Conservation (phyloP, 1,284 basidiomycete species). For the Ceratobasidium sp. region DNA sequence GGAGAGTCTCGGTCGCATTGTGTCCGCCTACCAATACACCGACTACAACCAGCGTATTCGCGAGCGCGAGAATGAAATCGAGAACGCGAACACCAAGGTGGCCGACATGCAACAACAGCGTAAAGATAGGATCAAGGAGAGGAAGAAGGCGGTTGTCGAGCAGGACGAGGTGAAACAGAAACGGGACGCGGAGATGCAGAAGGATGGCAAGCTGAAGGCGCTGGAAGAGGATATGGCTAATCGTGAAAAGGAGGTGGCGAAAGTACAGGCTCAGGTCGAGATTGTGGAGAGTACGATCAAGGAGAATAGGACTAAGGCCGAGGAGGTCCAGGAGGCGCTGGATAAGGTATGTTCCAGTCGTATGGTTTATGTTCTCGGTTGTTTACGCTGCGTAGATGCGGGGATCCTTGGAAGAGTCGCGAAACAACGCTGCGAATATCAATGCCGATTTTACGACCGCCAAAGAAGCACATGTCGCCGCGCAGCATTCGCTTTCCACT, state of each 20-base stretch:
- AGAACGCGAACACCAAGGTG: conserved; percentile 51
- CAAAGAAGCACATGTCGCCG: conserved; percentile 79
- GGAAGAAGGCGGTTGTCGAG: conserved; percentile 65
- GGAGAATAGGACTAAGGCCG: conserved; percentile 82
- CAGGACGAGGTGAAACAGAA: conserved; percentile 71
- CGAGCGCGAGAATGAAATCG: conserved; percentile 60
- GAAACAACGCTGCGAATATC: conserved; percentile 71
- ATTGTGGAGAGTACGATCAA: conserved; percentile 82
- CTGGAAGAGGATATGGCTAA: conserved; percentile 84
- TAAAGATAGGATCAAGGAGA: conserved; percentile 63
- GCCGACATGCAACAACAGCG: conserved; percentile 62
- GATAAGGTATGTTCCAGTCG: conserved; percentile 68
- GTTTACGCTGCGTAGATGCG: conserved; percentile 64
- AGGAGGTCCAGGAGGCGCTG: conserved; percentile 69
- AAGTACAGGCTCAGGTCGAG: conserved; percentile 89
- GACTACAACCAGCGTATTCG: conserved; percentile 68
- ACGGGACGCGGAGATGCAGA: conserved; percentile 76
- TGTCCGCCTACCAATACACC: conserved; percentile 93
- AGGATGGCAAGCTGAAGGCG: conserved; percentile 84
- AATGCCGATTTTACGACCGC: conserved; percentile 75
- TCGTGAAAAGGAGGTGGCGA: conserved; percentile 88
- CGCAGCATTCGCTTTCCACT: conserved; percentile 75
- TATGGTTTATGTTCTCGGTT: not conserved
- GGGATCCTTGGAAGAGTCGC: conserved; percentile 70
- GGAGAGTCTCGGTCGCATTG: conserved; percentile 86